phyloP scores from a whole-genome alignment of 1,139 yeast species.

The Blastobotrys arbuscula region DNA sequence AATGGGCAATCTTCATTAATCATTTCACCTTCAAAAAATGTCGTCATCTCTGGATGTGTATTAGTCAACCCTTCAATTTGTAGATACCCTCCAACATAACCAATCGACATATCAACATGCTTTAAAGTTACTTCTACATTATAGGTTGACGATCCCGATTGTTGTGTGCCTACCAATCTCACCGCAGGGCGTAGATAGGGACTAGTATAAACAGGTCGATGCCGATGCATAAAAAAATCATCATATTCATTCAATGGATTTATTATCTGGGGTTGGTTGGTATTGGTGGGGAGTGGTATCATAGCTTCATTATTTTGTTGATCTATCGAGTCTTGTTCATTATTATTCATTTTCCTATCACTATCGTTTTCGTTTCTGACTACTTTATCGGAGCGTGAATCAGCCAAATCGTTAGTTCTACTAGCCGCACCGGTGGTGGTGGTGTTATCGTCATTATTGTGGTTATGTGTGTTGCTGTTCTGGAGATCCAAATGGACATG shows the following conservation, averaged over 20 bases:
- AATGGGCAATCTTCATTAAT: conserved; percentile 55
- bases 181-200: conserved; percentile 54
- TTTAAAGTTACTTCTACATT: conserved; percentile 69
- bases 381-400: too few relatives aligned
- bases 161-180: conserved; percentile 63
- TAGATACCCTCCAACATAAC: conserved; percentile 68
- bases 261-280: neutral
- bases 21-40: conserved; percentile 84
- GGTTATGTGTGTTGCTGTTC: neutral
- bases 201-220: conserved; percentile 5
- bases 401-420: too few relatives aligned
- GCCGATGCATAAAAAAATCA: neutral
- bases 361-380: neutral
- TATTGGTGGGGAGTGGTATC: neutral
- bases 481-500: too few relatives aligned
- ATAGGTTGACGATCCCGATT: conserved; percentile 61
- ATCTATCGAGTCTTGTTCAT: too few relatives aligned
- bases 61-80: conserved; percentile 77
- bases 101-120: conserved; percentile 57
- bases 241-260: neutral
- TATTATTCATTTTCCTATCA: neutral
- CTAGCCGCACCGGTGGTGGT: too few relatives aligned
- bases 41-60: conserved; percentile 69
- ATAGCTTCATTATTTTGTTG: too few relatives aligned
- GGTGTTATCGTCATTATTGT: neutral